These are phyloP conservation scores for Herpetomonas muscarum DNA, from an alignment of 208 protist species.

Conservation along the genomic window DNA sequence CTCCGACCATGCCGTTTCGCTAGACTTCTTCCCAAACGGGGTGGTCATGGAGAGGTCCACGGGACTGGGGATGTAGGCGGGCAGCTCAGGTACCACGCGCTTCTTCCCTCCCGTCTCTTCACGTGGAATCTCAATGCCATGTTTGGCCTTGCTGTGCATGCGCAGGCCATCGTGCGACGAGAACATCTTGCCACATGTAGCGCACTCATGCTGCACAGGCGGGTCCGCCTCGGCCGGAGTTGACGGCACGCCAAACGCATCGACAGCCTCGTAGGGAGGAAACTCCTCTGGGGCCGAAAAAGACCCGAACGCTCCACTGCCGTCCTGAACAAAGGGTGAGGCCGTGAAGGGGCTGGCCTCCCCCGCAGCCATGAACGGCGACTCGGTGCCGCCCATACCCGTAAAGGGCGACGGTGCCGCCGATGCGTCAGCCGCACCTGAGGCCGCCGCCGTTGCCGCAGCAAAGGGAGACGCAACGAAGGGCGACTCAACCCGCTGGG, in stretches of 20 bases:
- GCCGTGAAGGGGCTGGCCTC: conserved; percentile 9
- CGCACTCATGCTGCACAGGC: conserved; percentile 38
- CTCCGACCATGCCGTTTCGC: conserved; percentile 46
- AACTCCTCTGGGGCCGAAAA: not conserved
- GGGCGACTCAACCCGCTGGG: conserved; percentile 35
- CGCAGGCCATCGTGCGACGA: conserved; percentile 50
- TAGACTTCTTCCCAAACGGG: conserved; percentile 49
- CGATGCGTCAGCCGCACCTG: not conserved
- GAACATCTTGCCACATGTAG: conserved; percentile 57
- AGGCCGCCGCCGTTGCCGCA: not conserved
- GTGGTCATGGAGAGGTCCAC: conserved; percentile 81
- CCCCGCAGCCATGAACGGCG: conserved; percentile 5
- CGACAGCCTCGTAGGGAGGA: not conserved
- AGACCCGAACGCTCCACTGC: not conserved
- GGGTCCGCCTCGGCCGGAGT: conserved; percentile 2
- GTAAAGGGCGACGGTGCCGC: conserved; percentile 7
- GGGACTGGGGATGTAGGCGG: conserved; percentile 84
- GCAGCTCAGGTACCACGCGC: conserved; percentile 38
- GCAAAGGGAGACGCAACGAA: conserved; percentile 14
- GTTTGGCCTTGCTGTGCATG: conserved; percentile 85
- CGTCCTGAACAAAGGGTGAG: conserved; percentile 7
- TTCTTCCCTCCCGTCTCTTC: conserved; percentile 11
- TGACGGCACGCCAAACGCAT: not conserved
- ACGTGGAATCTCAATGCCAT: conserved; percentile 44
- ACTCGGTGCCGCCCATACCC: not conserved